phyloP scores from a whole-genome alignment of 2,329 filamentous ascomycete species.

The Fusarium solani-melongenae region DNA sequence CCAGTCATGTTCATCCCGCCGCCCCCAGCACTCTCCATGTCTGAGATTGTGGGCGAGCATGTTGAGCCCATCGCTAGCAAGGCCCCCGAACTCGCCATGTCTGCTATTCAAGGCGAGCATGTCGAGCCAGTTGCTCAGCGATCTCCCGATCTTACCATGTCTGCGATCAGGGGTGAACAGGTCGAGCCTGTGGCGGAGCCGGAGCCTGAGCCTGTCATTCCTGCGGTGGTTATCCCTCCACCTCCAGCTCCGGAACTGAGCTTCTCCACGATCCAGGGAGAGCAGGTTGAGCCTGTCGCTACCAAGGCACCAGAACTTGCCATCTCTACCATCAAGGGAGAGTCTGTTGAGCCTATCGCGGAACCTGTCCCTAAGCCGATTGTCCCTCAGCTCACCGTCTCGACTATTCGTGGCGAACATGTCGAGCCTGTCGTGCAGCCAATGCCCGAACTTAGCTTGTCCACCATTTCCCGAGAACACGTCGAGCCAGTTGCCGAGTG shows the following conservation, averaged over 20 bases:
- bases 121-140: slow-evolving; percentile 20
- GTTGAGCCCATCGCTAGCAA: slow-evolving; percentile 43
- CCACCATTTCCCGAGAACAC: slow-evolving; percentile 36
- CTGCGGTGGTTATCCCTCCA: slow-evolving; percentile 10
- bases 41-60: slow-evolving; percentile 22
- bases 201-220: slow-evolving; percentile 11
- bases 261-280: slow-evolving; percentile 37
- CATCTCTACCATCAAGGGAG: slow-evolving; percentile 25
- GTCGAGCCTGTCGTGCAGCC: slow-evolving; percentile 32
- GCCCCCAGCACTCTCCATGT: slow-evolving; percentile 30
- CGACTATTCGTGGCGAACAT: slow-evolving; percentile 36
- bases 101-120: slow-evolving; percentile 37
- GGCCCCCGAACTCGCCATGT: slow-evolving; percentile 30
- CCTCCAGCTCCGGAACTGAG: slow-evolving; percentile 29
- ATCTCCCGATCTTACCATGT: slow-evolving; percentile 28
- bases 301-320: slow-evolving; percentile 17
- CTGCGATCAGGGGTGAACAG: slow-evolving; percentile 33
- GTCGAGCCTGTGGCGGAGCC: slow-evolving; percentile 32
- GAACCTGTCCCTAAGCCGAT: slow-evolving; percentile 7
- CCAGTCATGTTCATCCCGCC: slow-evolving; percentile 39
- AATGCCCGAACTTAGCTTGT: slow-evolving; percentile 10
- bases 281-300: slow-evolving; percentile 31
- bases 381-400: slow-evolving; percentile 22
- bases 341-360: slow-evolving; percentile 23
- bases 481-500: slow-evolving; percentile 26